Base-by-base conservation (phyloP, 768 basidiomycete genomes). In the Paxillus ammoniavirescens region DNA sequence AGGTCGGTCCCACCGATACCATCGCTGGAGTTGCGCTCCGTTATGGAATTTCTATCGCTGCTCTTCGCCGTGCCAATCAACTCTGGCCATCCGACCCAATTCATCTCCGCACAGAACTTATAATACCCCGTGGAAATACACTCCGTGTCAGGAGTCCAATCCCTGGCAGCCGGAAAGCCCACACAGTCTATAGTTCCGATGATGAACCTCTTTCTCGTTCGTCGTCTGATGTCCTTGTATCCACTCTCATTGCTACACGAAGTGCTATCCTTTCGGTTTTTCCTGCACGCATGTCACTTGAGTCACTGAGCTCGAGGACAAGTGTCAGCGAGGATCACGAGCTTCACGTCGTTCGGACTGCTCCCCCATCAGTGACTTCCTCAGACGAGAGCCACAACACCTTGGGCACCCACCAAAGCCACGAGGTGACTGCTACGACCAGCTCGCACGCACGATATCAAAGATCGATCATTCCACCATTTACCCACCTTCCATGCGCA, bases 1-100 rank as follows among this genome's bases (percentile, higher is more conserved):
- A 91, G 95, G 77, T 98, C 38, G 72, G 77, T 48, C 73, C 83
- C 2, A 79, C 75, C 14, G 95, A 98, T 66, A 89, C 95, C 9
- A 73, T 98, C 30, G 82, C 93, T 14, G 88, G 92, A 26, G 86
- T 98, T 12, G 85, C 96, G 0, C 75, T 98, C 46, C 91, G 86
- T 61, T 97, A 98, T 68, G 92, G 91, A 2, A 87, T 96, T 50
- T 81, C 86, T 15, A 75, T 97, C 49, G 80, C 91, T 26, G 86
- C 89, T 13, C 79, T 99, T 12, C 86, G 95, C 45, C 79, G 85
- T 60, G 86, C 86, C 45, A 99, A 99, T 69, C 91, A 94, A 59
- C 76, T 99, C 8, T 99, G 97, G 97, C 69, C 92, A 6, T 88
- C 91, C 7, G 97, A 98, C 66, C 81, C 92, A 1, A 89, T 99